Percentiles rank a stretch among this genome's conserved stretches.
These are phyloP conservation scores for Elaeagnus macrophylla DNA, from an alignment of 306 rosid species.

Conservation along the genomic window DNA sequence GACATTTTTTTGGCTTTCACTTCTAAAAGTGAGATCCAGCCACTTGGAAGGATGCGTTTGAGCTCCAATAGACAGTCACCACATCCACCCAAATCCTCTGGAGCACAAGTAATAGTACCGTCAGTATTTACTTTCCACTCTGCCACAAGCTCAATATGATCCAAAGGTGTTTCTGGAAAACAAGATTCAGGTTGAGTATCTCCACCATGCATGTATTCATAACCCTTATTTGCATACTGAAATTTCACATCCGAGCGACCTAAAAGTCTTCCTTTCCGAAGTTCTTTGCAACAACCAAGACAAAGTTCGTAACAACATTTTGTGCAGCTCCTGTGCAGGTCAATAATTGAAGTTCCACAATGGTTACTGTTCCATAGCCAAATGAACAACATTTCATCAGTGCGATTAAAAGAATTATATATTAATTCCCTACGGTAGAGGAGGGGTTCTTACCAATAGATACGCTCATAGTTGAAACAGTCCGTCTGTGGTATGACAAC, in stretches of 20 bases:
- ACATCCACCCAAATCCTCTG: slow-evolving; percentile 60
- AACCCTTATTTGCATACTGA: slow-evolving; percentile 52
- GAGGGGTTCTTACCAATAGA: slow-evolving; percentile 52
- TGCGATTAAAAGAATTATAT: slow-evolving; percentile 13
- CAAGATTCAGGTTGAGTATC: slow-evolving; percentile 32
- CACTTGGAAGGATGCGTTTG: slow-evolving; percentile 47
- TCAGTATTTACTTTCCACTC: slow-evolving; percentile 44
- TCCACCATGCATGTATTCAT: slow-evolving; percentile 74
- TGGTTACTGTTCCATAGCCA: slow-evolving; percentile 45
- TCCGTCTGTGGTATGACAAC: slow-evolving; percentile 42
- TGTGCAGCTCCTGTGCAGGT: slow-evolving; percentile 71
- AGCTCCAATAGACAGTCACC: slow-evolving; percentile 46
- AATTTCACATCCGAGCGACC: slow-evolving; percentile 42
- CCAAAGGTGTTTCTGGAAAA: slow-evolving; percentile 23
- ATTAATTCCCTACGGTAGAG: slow-evolving; percentile 8
- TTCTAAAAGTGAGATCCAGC: slow-evolving; percentile 51
- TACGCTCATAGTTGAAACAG: slow-evolving; percentile 54
- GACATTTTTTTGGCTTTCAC: slow-evolving; percentile 29
- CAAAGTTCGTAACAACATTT: slow-evolving; percentile 62
- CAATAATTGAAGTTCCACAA: slow-evolving; percentile 80
- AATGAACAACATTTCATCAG: slow-evolving; percentile 6
- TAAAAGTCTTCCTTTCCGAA: slow-evolving; percentile 44
- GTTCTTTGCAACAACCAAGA: slow-evolving; percentile 59
- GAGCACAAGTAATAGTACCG: slow-evolving; percentile 52
- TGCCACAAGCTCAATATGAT: slow-evolving; percentile 19